Evolutionary conservation across 2,329 filamentous ascomycete species (phyloP).

Genomic region (Trichoderma sp.): DNA sequence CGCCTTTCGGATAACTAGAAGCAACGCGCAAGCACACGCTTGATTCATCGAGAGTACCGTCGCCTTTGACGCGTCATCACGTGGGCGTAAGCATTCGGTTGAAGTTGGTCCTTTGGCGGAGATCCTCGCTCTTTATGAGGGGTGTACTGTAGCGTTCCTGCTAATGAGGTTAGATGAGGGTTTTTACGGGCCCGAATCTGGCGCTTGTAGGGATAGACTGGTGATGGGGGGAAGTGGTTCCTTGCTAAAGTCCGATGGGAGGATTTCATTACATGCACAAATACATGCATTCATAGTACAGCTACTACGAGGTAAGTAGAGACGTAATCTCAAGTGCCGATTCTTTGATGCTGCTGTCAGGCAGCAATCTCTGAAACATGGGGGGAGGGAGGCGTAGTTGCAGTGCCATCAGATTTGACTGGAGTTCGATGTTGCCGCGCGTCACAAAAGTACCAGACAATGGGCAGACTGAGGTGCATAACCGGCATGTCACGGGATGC

Average conservation of each 20-base stretch:
- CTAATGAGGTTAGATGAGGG: not conserved
- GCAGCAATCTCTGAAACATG: not conserved
- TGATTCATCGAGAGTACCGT: not conserved
- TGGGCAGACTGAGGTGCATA: conserved; percentile 10
- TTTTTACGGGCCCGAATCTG: not conserved
- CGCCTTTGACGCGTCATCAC: conserved; percentile 1
- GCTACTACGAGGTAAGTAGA: no score
- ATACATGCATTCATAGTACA: no score
- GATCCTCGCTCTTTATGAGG: not conserved
- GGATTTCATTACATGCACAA: no score
- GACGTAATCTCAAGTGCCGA: not conserved
- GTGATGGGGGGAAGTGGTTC: not conserved
- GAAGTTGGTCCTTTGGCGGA: not conserved
- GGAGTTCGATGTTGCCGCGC: not conserved
- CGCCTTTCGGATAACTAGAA: not conserved
- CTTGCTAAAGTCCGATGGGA: not conserved
- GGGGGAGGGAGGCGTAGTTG: not conserved
- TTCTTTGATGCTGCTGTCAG: not conserved
- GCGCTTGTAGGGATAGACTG: not conserved
- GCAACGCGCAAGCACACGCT: not conserved
- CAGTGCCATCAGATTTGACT: not conserved
- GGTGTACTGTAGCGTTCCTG: not conserved
- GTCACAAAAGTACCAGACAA: not conserved
- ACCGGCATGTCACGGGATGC: conserved; percentile 8
- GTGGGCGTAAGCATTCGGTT: conserved; percentile 1